Percentiles rank a stretch among this genome's conserved stretches.
These are phyloP conservation scores for Boehmeria nivea DNA, from an alignment of 306 rosid genomes.

Conservation along the genomic window DNA sequence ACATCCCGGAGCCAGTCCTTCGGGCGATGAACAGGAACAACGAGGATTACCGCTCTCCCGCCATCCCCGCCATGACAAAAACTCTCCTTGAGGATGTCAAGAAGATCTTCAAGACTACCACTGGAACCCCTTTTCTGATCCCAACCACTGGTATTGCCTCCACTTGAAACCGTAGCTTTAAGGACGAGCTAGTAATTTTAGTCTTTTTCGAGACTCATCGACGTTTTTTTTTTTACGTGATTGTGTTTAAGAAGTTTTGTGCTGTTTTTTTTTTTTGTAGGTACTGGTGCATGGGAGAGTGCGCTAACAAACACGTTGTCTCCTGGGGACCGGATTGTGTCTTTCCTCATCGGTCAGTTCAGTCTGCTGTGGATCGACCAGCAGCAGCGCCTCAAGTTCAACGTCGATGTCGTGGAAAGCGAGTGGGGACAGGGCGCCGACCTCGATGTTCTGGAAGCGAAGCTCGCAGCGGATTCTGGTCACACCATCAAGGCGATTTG, in stretches of 20 bases:
- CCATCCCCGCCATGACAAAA: conserved; percentile 87
- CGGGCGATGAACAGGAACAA: conserved; percentile 96
- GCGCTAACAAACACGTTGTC: conserved; percentile 95
- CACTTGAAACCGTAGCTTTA: background rate
- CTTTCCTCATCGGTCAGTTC: conserved; percentile 94
- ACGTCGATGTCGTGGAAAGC: conserved; percentile 90
- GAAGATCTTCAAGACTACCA: conserved; percentile 88
- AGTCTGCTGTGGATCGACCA: conserved; percentile 99
- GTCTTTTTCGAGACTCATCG: no score
- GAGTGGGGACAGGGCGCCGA: conserved; percentile 97
- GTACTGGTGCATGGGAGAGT: conserved; percentile 99
- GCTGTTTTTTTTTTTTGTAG: conserved; percentile 24
- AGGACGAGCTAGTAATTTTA: no score
- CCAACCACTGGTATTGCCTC: conserved; percentile 82
- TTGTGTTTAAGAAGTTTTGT: no score
- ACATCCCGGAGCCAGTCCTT: conserved; percentile 83
- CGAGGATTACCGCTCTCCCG: conserved; percentile 97
- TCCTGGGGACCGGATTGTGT: conserved; percentile 84
- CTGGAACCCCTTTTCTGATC: conserved; percentile 83
- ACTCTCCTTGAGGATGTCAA: conserved; percentile 80
- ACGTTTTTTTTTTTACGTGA: no score
- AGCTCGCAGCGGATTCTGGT: conserved; percentile 65
- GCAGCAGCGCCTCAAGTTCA: conserved; percentile 92
- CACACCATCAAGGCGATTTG: conserved; percentile 93
- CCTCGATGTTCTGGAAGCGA: conserved; percentile 78